phyloP scores from a whole-genome alignment of 1,284 basidiomycete species.

The Pholiota adiposa region DNA sequence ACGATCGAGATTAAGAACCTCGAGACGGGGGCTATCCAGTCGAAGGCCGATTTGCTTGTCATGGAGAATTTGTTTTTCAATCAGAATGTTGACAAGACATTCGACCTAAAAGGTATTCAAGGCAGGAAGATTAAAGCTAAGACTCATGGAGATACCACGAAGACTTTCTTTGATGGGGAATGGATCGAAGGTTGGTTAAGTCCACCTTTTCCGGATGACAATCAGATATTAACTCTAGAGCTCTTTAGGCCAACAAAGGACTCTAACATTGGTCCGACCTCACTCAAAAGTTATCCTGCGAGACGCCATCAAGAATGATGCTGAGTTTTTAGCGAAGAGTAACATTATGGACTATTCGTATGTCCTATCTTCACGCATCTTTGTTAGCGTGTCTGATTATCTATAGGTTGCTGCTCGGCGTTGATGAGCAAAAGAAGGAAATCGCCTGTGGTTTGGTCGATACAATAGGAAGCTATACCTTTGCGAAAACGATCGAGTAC shows the following conservation, averaged over 20 bases:
- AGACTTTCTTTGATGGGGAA: constrained; percentile 77
- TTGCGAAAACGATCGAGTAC: constrained; percentile 78
- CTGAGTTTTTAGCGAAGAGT: constrained; percentile 70
- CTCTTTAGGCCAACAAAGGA: constrained; percentile 66
- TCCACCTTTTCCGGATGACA: not conserved
- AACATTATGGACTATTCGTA: constrained; percentile 88
- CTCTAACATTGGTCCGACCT: constrained; percentile 66
- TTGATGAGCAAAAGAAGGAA: constrained; percentile 66
- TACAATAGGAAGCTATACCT: constrained; percentile 80
- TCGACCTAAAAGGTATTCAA: constrained; percentile 82
- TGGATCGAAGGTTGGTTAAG: constrained; percentile 73
- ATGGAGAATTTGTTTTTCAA: constrained; percentile 85
- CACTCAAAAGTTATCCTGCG: constrained; percentile 71
- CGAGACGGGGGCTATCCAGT: constrained; percentile 65
- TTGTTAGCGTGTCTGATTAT: not conserved
- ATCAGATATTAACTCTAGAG: too few species aligned
- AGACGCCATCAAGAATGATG: constrained; percentile 70
- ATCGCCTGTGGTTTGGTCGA: constrained; percentile 80
- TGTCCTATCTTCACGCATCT: constrained; percentile 18
- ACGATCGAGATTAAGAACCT: constrained; percentile 76
- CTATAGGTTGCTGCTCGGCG: constrained; percentile 62
- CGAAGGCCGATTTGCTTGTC: constrained; percentile 73
- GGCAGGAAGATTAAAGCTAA: constrained; percentile 71
- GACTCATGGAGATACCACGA: constrained; percentile 41
- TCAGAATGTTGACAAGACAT: constrained; percentile 67